Conservation (phyloP, 345 rosid species). For the Rhodomyrtus tomentosa region DNA sequence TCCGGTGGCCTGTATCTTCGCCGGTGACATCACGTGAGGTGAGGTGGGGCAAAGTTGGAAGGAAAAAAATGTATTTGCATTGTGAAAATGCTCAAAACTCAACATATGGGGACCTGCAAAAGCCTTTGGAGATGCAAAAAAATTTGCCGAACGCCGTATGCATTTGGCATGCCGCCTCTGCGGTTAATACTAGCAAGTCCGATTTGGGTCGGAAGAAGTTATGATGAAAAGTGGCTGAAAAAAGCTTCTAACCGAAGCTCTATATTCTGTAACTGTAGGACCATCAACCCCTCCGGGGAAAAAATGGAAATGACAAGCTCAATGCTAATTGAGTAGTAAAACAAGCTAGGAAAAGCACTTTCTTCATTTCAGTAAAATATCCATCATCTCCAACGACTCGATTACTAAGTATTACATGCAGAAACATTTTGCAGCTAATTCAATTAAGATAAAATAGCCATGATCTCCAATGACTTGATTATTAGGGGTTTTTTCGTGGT, state of each 20-base stretch:
- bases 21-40: no score
- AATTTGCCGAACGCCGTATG: no score
- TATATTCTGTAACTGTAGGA: not conserved
- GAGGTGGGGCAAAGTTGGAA: no score
- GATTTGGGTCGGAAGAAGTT: not conserved
- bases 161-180: not conserved
- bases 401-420: not conserved
- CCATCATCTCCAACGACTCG: not conserved
- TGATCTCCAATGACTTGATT: no score
- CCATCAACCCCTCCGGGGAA: not conserved
- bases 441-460: not conserved
- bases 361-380: not conserved
- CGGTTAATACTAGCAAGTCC: not conserved
- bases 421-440: not conserved
- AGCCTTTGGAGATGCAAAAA: no score
- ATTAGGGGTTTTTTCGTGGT: no score
- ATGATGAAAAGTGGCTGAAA: not conserved
- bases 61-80: no score
- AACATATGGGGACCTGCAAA: no score
- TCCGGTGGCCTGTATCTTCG: no score
- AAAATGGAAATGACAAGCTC: not conserved
- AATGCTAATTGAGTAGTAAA: not conserved
- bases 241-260: not conserved
- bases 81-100: no score
- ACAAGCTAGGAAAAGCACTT: not conserved